These are phyloP conservation scores for Blastobotrys illinoisensis DNA, from an alignment of 1,139 yeast genomes.

Conservation along the genomic window DNA sequence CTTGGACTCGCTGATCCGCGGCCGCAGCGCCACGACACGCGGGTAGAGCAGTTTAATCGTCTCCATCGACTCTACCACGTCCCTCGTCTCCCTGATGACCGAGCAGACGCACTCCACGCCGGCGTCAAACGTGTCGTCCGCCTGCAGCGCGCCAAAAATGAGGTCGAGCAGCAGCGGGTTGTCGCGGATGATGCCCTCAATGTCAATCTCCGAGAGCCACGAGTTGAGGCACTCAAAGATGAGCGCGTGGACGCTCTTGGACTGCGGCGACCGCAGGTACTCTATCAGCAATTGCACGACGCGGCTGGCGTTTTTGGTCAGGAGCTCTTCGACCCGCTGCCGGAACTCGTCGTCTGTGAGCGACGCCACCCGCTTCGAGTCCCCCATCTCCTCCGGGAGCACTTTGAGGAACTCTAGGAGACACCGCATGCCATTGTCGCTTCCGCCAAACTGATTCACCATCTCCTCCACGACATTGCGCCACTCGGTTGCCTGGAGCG, in stretches of 20 bases:
- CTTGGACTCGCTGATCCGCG: constrained; percentile 41
- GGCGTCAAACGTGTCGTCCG: constrained; percentile 73
- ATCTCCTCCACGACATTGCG: constrained; percentile 64
- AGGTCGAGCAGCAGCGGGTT: constrained; percentile 59
- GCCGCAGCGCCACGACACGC: constrained; percentile 57
- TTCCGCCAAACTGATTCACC: constrained; percentile 40
- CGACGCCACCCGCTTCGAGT: constrained; percentile 62
- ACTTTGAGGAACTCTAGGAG: constrained; percentile 76
- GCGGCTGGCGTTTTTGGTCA: constrained; percentile 61
- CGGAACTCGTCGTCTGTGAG: constrained; percentile 78
- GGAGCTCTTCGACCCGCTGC: constrained; percentile 53
- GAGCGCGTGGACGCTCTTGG: constrained; percentile 33
- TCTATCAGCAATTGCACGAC: constrained; percentile 53
- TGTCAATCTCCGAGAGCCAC: constrained; percentile 76
- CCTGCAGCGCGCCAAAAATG: constrained; percentile 60
- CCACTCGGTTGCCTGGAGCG: constrained; percentile 77
- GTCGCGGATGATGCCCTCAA: constrained; percentile 50
- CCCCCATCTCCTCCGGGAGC: constrained; percentile 85
- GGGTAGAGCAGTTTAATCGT: constrained; percentile 64
- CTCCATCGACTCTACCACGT: constrained; percentile 45
- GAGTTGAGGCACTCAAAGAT: constrained; percentile 75
- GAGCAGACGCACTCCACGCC: constrained; percentile 81
- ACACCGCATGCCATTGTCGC: constrained; percentile 37
- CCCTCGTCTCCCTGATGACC: constrained; percentile 74
- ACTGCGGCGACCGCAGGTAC: constrained; percentile 37